These are phyloP conservation scores for Globisporangium parvum DNA, from an alignment of 352 stramenopile species.

Conservation along the genomic window DNA sequence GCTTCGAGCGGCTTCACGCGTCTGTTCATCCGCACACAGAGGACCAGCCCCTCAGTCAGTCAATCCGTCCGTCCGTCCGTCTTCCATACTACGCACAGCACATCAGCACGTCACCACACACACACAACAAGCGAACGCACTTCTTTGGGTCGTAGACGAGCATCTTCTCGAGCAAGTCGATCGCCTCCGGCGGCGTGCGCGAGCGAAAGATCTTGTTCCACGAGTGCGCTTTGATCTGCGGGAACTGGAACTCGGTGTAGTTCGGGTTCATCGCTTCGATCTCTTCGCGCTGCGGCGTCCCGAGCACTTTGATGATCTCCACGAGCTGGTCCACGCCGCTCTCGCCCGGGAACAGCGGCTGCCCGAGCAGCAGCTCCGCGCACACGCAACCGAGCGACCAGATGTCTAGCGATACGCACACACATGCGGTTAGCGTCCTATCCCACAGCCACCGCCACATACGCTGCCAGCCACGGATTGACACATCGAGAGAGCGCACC, in stretches of 20 bases:
- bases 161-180: slow-evolving; percentile 96
- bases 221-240: slow-evolving; percentile 97
- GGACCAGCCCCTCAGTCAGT: slow-evolving; percentile 6
- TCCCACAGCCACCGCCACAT: background rate
- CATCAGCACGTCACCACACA: background rate
- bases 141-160: slow-evolving; percentile 96
- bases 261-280: slow-evolving; percentile 99
- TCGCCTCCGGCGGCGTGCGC: slow-evolving; percentile 93
- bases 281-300: slow-evolving; percentile 97
- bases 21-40: slow-evolving; percentile 16
- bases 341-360: slow-evolving; percentile 98
- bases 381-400: slow-evolving; percentile 97
- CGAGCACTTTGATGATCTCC: slow-evolving; percentile 99
- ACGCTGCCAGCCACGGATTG: too few species aligned
- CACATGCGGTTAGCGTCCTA: background rate
- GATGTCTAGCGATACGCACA: slow-evolving; percentile 75
- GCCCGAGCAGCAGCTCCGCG: slow-evolving; percentile 96
- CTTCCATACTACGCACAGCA: background rate
- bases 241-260: slow-evolving; percentile 99
- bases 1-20: slow-evolving; percentile 80
- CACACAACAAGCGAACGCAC: slow-evolving; percentile 34
- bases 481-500: slow-evolving; percentile 39
- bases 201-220: slow-evolving; percentile 97
- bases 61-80: background rate
- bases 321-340: slow-evolving; percentile 99